phyloP scores from a whole-genome alignment of 371 early-diverging fungal genomes.

The Thermomucor indicae-seudaticae region DNA sequence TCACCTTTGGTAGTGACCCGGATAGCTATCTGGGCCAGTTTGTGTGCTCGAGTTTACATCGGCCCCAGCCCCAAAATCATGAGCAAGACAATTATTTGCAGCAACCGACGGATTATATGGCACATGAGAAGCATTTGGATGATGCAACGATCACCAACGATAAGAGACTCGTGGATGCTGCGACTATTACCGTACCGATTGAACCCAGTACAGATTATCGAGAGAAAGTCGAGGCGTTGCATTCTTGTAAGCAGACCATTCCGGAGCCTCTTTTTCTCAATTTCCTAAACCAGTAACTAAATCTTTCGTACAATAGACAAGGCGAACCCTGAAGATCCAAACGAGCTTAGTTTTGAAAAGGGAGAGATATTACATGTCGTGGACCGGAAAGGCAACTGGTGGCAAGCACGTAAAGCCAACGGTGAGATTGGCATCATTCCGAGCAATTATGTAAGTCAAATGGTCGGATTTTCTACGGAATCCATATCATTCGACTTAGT shows the following conservation, averaged over 20 bases:
- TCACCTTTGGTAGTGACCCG: conserved; percentile 32
- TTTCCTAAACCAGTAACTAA: too few relatives aligned
- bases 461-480: too few relatives aligned
- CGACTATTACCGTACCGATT: neutral
- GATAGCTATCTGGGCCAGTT: conserved; percentile 33
- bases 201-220: conserved; percentile 5
- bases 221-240: conserved; percentile 17
- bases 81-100: too few relatives aligned
- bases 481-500: too few relatives aligned
- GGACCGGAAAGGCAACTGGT: conserved; percentile 90
- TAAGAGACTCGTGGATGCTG: neutral
- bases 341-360: conserved; percentile 79
- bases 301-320: conserved; percentile 39
- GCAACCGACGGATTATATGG: conserved; percentile 1
- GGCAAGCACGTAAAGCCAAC: conserved; percentile 80
- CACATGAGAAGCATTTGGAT: conserved; percentile 5
- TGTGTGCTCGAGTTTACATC: too few relatives aligned
- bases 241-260: conserved; percentile 12
- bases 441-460: conserved; percentile 65
- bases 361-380: conserved; percentile 78
- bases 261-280: too few relatives aligned
- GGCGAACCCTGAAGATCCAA: conserved; percentile 81
- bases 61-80: too few relatives aligned
- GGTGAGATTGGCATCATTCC: conserved; percentile 84
- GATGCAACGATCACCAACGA: neutral